Conservation (phyloP, 1,284 basidiomycete genomes). For the Rhodotorula sp. region DNA sequence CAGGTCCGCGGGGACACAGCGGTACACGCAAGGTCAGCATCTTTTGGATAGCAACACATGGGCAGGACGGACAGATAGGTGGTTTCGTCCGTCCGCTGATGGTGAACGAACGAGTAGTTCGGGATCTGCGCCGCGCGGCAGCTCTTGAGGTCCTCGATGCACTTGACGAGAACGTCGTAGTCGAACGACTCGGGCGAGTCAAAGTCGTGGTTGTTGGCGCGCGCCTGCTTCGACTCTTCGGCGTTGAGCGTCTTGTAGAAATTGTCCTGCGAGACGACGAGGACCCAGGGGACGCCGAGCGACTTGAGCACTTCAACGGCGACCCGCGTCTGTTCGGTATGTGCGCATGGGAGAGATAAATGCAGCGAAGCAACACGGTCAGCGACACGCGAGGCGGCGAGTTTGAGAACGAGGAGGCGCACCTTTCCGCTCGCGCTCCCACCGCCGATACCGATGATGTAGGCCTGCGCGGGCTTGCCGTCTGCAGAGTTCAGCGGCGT, state of each 20-base stretch:
- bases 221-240: slow-evolving; percentile 75
- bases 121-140: slow-evolving; percentile 71
- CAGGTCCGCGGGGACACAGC: too few relatives aligned
- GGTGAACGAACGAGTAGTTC: slow-evolving; percentile 88
- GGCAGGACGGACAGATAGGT: slow-evolving; percentile 81
- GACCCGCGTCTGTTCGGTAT: slow-evolving; percentile 72
- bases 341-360: background rate
- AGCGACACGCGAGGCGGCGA: background rate
- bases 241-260: slow-evolving; percentile 83
- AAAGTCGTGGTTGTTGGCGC: slow-evolving; percentile 61
- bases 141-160: slow-evolving; percentile 77
- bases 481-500: slow-evolving; percentile 49
- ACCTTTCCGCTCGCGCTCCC: slow-evolving; percentile 94
- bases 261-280: slow-evolving; percentile 88
- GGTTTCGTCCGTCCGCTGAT: slow-evolving; percentile 80
- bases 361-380: background rate
- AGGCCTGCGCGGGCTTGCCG: slow-evolving; percentile 71
- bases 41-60: too few relatives aligned
- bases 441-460: slow-evolving; percentile 91
- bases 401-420: slow-evolving; percentile 3
- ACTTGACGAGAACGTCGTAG: slow-evolving; percentile 83
- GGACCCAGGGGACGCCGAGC: slow-evolving; percentile 79
- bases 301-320: slow-evolving; percentile 79
- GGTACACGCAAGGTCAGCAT: too few relatives aligned
- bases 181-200: slow-evolving; percentile 94